Evolutionary conservation across 306 rosid genomes (phyloP).

Genomic region (Citrullus colocynthis): DNA sequence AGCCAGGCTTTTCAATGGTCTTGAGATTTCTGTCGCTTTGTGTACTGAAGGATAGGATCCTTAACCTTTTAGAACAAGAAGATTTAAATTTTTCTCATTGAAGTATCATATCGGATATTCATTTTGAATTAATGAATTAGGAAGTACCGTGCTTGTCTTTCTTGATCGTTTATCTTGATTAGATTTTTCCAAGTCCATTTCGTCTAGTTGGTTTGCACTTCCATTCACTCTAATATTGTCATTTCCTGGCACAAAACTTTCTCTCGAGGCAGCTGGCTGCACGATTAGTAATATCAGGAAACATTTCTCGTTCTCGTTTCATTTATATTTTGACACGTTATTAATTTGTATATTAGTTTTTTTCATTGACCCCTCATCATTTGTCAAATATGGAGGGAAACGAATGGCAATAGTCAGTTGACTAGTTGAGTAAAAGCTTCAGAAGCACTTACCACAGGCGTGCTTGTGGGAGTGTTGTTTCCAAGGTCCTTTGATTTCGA

Average conservation of each 20-base stretch:
- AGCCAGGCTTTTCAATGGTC: constrained; percentile 19
- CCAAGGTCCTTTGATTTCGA: constrained; percentile 43
- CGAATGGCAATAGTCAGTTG: neutral
- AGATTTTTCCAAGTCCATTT: constrained; percentile 39
- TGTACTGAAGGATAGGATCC: constrained; percentile 74
- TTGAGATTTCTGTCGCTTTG: constrained; percentile 70
- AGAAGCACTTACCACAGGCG: constrained; percentile 29
- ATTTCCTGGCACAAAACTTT: constrained; percentile 53
- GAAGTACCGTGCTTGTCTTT: constrained; percentile 78
- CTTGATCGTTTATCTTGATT: constrained; percentile 66
- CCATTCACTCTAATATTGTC: constrained; percentile 36
- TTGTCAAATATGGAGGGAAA: neutral
- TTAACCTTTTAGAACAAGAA: constrained; percentile 44
- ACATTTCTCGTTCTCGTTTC: too few species aligned
- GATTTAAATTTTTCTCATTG: neutral
- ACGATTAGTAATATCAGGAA: neutral
- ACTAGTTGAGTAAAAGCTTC: neutral
- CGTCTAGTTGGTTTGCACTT: constrained; percentile 31
- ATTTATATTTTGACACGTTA: too few species aligned
- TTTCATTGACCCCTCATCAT: neutral
- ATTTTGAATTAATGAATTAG: neutral
- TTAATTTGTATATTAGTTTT: too few species aligned
- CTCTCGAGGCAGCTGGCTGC: constrained; percentile 82
- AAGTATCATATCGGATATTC: neutral
- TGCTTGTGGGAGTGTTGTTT: constrained; percentile 68